Evolutionary conservation across 225 moss, liverwort and hornwort genomes (phyloP).

Genomic region (Straminergon stramineum): DNA sequence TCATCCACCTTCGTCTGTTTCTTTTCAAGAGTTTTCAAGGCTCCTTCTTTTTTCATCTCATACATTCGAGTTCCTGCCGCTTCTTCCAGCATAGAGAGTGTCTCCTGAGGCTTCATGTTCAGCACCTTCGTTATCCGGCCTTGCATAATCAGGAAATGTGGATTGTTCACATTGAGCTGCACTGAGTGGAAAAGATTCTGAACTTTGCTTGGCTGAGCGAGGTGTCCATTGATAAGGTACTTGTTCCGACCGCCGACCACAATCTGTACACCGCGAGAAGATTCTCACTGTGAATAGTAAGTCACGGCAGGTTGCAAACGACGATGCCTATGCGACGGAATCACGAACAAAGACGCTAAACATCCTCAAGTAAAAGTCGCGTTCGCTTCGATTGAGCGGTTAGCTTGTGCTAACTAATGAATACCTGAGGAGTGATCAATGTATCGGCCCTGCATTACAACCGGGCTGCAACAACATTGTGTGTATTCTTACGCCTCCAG

Average conservation of each 20-base stretch:
- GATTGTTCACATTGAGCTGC: slow-evolving; percentile 97
- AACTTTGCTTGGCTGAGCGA: slow-evolving; percentile 82
- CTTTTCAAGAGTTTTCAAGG: slow-evolving; percentile 82
- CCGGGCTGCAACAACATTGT: background rate
- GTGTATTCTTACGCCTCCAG: background rate
- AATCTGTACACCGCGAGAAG: slow-evolving; percentile 48
- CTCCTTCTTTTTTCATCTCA: slow-evolving; percentile 87
- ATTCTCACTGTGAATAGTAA: background rate
- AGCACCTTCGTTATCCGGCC: slow-evolving; percentile 97
- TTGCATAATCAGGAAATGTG: slow-evolving; percentile 99
- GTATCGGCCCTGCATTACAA: background rate
- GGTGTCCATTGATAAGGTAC: slow-evolving; percentile 87
- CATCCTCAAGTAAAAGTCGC: background rate
- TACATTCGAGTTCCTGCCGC: slow-evolving; percentile 98
- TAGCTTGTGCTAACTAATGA: background rate
- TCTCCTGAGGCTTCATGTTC: slow-evolving; percentile 97
- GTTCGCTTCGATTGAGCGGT: background rate
- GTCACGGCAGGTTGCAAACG: background rate
- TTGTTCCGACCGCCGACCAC: slow-evolving; percentile 96
- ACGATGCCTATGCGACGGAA: background rate
- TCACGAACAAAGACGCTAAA: background rate
- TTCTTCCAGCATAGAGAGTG: slow-evolving; percentile 96
- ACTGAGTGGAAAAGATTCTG: slow-evolving; percentile 97
- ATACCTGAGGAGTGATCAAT: background rate
- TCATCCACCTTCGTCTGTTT: slow-evolving; percentile 93